Percentiles rank a stretch among this genome's conserved stretches.
phyloP scores from a whole-genome alignment of 768 basidiomycete species.

The Chlorophyllum brunneum region DNA sequence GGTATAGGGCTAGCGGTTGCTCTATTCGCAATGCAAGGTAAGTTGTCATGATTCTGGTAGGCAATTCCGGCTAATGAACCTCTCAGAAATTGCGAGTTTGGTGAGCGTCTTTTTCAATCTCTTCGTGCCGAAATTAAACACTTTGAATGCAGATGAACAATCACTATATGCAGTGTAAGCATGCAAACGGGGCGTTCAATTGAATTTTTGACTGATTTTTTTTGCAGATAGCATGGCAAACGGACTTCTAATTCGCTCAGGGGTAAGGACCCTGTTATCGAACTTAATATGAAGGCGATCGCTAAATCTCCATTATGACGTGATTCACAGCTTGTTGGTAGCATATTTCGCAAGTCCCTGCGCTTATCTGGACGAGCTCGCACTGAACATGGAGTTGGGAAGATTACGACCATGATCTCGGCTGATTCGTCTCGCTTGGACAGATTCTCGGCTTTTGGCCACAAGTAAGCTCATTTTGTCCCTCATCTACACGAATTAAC shows the following conservation, averaged over 20 bases:
- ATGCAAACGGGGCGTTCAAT: neutral
- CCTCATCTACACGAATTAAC: neutral
- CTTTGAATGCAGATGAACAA: slow-evolving; percentile 31
- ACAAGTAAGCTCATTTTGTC: slow-evolving; percentile 30
- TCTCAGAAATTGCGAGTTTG: slow-evolving; percentile 37
- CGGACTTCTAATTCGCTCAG: slow-evolving; percentile 45
- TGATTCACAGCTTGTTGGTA: slow-evolving; percentile 32
- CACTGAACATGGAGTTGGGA: slow-evolving; percentile 54
- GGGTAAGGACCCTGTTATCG: too few species aligned
- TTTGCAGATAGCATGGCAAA: slow-evolving; percentile 38
- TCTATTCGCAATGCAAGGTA: slow-evolving; percentile 60
- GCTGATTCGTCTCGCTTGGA: slow-evolving; percentile 59
- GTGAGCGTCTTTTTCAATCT: slow-evolving; percentile 21
- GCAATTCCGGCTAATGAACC: neutral
- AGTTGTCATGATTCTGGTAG: slow-evolving; percentile 3
- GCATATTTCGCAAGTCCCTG: slow-evolving; percentile 63
- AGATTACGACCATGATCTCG: slow-evolving; percentile 69
- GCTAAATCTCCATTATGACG: neutral
- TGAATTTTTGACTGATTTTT: neutral
- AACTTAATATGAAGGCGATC: neutral
- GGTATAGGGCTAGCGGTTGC: slow-evolving; percentile 59
- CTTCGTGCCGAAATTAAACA: neutral
- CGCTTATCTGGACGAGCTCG: slow-evolving; percentile 60
- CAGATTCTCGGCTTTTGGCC: slow-evolving; percentile 36
- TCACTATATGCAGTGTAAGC: slow-evolving; percentile 40